Conservation (phyloP, 192 early-diverging fungal species). For the Coemansia sp. region DNA sequence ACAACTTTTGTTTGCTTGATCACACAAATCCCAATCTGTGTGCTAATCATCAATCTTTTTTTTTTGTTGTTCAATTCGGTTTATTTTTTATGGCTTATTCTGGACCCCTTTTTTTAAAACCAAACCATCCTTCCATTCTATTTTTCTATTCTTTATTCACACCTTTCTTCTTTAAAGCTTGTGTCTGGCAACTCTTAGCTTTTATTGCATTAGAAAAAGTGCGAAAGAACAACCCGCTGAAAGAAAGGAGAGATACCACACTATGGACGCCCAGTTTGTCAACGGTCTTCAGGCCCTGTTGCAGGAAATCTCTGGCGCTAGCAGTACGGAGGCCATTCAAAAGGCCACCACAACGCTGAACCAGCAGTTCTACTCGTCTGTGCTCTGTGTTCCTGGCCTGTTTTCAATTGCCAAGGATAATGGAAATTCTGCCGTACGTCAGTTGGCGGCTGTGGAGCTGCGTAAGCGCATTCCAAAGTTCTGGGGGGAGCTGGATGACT, state of each 20-base stretch:
- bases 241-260: not conserved
- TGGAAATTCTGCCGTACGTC: conserved; percentile 71
- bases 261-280: conserved; percentile 59
- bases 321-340: conserved; percentile 60
- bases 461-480: conserved; percentile 77
- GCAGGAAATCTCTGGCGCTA: conserved; percentile 58
- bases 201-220: not conserved
- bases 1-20: too few species aligned
- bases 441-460: conserved; percentile 87
- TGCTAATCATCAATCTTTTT: too few species aligned
- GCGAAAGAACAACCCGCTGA: not conserved
- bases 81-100: too few species aligned
- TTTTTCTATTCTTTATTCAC: too few species aligned
- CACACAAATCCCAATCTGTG: too few species aligned
- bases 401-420: conserved; percentile 70
- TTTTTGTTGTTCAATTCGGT: too few species aligned
- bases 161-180: not conserved
- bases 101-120: too few species aligned
- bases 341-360: conserved; percentile 71
- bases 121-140: too few species aligned
- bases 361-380: conserved; percentile 70
- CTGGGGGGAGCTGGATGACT: conserved; percentile 71
- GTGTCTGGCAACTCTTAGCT: not conserved
- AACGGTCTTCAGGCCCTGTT: conserved; percentile 59
- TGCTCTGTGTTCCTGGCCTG: conserved; percentile 79